Evolutionary conservation across 441 rosid genomes (phyloP), one percentile per base, ranked within the genome.

Genomic region (Capsella rubella): DNA sequence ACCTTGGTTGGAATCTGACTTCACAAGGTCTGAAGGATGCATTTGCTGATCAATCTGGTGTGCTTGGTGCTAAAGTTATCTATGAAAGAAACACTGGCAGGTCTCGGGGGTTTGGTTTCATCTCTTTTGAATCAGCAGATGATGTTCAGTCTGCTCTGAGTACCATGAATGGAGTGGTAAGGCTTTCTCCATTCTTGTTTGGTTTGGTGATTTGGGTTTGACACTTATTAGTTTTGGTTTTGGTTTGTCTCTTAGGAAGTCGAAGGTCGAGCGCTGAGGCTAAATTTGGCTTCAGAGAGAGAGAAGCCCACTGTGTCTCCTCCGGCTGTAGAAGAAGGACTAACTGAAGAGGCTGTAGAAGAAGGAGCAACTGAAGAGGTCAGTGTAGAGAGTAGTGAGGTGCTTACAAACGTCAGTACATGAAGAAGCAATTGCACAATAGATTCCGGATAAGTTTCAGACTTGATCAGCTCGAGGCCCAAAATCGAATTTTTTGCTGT

Each of bases 261-360:
- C 28, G 93, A 95, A 83, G 99, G 96, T n/a, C 84, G 99, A 55
- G 91, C 95, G 32, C 53, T 92, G 79, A 83, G 97, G 72, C 79
- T 92, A 81, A 91, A 85, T 51, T 7, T 87, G 71, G 98, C 98
- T 25, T 70, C 84, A 0, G 89, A 86, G 56, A 92, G 86, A 0
- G 88, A 86, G 53, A 92, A 84, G 77, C 79, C 82, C 51, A 74
- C 72, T 0, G 57, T 25, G 32, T 6, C 79, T 55, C 55, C 80
- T 45, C 40, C 81, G 11, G 62, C 84, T 21, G 63, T 79, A 6
- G 31, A 10, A 2, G 83, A 67, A 64, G 74, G 79, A 10, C 79
- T 54, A 13, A n/a, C 68, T 4, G 77, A 71, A 7, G 80, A 57
- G 65, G 15, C 2, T 53, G 8, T 72, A 1, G 90, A 85, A 16